Percentiles rank a stretch among this genome's conserved stretches.
phyloP scores from a whole-genome alignment of 176 grass and related monocot genomes.

The Urochloa ruziziensis region DNA sequence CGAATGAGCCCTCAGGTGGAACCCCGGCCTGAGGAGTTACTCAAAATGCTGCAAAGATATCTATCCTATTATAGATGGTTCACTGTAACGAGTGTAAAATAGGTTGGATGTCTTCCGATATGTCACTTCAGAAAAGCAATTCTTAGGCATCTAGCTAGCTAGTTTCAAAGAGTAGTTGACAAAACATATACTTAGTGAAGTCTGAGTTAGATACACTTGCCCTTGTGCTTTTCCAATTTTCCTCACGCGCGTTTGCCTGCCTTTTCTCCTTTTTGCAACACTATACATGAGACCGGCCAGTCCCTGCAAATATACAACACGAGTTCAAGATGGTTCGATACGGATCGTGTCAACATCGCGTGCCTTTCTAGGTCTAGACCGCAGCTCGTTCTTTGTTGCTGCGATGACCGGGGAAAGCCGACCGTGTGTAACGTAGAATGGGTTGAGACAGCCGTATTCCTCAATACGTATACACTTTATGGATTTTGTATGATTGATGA shows the following conservation, averaged over 20 bases:
- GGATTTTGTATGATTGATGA: background rate
- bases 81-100: background rate
- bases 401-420: background rate
- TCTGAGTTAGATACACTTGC: background rate
- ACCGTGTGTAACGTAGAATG: conserved; percentile 25
- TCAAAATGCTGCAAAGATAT: too few relatives aligned
- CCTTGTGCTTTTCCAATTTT: background rate
- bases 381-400: background rate
- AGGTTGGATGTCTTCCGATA: background rate
- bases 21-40: too few relatives aligned
- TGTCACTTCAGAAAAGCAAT: background rate
- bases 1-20: too few relatives aligned
- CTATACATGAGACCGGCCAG: background rate
- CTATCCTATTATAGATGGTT: too few relatives aligned
- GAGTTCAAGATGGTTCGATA: background rate
- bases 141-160: background rate
- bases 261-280: background rate
- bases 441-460: background rate
- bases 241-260: background rate
- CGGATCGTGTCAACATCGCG: background rate
- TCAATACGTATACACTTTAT: background rate
- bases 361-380: background rate
- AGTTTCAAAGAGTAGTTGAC: background rate
- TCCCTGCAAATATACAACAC: background rate
- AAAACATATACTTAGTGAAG: background rate